Base-by-base conservation (phyloP, 1,139 yeast genomes). In the Pichia sp. region DNA sequence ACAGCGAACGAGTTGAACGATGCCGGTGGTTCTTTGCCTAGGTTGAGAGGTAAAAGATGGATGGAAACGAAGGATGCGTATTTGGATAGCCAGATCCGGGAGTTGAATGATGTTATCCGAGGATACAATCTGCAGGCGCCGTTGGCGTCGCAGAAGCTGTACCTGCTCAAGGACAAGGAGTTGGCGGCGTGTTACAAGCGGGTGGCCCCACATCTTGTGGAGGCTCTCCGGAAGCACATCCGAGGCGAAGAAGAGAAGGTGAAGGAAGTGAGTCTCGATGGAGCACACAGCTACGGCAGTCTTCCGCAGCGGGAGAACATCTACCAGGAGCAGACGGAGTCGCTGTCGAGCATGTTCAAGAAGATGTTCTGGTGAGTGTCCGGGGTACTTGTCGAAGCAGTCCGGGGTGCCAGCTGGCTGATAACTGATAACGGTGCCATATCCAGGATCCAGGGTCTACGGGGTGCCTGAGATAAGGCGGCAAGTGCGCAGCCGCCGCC, bases 111-210 rank as follows among this genome's bases (percentile, higher is more conserved):
- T 45, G 69, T 73, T 1, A 75, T 89, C 19, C 68, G 96, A 21
- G 78, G 85, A 18, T 89, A 88, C 61, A 89, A 89, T 57, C 64
- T 89, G 27, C 94, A 86, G 59, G 87, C 94, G 1, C 96, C 96
- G 0, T 67, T 84, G 21, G 73, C 81, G 1, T 79, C 94, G 0
- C 89, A 91, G 52, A 82, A 83, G 55, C 69, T 85, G 46, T 88
- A 88, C 59, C 62, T 89, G 19, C 40, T 67, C 0, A 59, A 70
- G 0, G 80, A 75, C 4, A 68, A 66, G 4, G 96, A 89, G 62
- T 58, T 84, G 7, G 56, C 62, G 20, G 57, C 63, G 34, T 68
- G 73, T 46, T 70, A 67, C 48, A 57, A 58, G 11, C 55, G 66
- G 14, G 69, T 67, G 2, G 66, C 57, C 9, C 56, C 57, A 4